Evolutionary conservation across 2,329 filamentous ascomycete genomes (phyloP).

Genomic region (Leptographium galeiforme): DNA sequence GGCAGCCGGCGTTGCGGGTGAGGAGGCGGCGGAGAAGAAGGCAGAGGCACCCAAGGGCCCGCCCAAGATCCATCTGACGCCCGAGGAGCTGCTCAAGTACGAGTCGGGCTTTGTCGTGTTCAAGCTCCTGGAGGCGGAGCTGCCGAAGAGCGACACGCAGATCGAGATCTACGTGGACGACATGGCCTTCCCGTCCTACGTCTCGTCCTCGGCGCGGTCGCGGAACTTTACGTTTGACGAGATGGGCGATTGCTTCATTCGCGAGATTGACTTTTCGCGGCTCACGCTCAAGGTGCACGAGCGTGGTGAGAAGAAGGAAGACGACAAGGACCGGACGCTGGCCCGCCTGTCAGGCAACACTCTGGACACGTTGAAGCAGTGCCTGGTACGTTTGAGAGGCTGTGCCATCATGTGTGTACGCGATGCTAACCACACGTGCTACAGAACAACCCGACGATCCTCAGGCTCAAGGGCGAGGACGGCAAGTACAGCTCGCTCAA

Average conservation of each 20-base stretch:
- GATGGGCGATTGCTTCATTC: slow-evolving; percentile 88
- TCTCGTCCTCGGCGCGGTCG: slow-evolving; percentile 60
- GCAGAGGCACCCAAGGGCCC: slow-evolving; percentile 17
- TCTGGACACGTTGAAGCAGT: slow-evolving; percentile 74
- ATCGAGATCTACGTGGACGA: slow-evolving; percentile 91
- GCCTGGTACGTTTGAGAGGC: slow-evolving; percentile 45
- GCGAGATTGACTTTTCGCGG: slow-evolving; percentile 91
- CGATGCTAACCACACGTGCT: not conserved
- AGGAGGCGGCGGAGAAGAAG: slow-evolving; percentile 17
- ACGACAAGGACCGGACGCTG: slow-evolving; percentile 55
- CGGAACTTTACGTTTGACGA: slow-evolving; percentile 69
- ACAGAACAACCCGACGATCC: slow-evolving; percentile 75
- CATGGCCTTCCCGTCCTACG: slow-evolving; percentile 81
- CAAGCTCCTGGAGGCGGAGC: slow-evolving; percentile 79
- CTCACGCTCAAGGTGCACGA: slow-evolving; percentile 79
- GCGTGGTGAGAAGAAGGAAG: slow-evolving; percentile 60
- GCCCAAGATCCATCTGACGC: slow-evolving; percentile 65
- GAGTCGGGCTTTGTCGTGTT: slow-evolving; percentile 91
- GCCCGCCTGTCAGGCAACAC: slow-evolving; percentile 78
- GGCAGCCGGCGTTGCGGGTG: not conserved
- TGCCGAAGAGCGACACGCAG: slow-evolving; percentile 61
- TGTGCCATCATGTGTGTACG: not conserved
- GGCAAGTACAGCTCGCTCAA: slow-evolving; percentile 68
- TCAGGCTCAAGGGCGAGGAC: slow-evolving; percentile 66
- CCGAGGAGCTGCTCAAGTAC: slow-evolving; percentile 70